Evolutionary conservation across 1,139 yeast genomes (phyloP).

Genomic region (Lodderomyces parapsilosis): DNA sequence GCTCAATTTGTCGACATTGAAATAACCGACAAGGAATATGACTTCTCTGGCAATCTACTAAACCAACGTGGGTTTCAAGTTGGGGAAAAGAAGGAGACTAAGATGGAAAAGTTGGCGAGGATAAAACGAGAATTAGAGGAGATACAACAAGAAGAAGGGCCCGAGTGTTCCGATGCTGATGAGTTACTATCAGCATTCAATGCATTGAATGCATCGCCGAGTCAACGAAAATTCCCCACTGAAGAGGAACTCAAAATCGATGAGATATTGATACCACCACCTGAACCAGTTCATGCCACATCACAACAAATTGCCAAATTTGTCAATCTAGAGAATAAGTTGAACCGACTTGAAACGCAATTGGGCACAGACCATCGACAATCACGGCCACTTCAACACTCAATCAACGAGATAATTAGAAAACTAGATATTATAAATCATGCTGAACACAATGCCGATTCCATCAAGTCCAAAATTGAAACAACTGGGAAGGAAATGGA

Average conservation of each 20-base stretch:
- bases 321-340: constrained; percentile 21
- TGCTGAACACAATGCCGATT: constrained; percentile 30
- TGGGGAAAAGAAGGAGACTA: constrained; percentile 31
- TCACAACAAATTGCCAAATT: constrained; percentile 6
- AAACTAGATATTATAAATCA: constrained; percentile 38
- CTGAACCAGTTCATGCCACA: neutral
- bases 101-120: constrained; percentile 44
- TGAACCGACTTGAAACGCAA: constrained; percentile 21
- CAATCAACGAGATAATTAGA: constrained; percentile 33
- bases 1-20: neutral
- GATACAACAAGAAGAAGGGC: constrained; percentile 1
- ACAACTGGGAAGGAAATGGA: constrained; percentile 18
- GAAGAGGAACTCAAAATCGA: neutral
- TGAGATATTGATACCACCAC: neutral
- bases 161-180: neutral
- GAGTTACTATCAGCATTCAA: neutral
- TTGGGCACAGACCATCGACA: constrained; percentile 20
- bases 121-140: constrained; percentile 47
- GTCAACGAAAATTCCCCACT: neutral
- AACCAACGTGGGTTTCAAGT: constrained; percentile 29
- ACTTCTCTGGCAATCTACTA: constrained; percentile 39
- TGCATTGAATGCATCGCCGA: neutral
- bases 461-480: constrained; percentile 19
- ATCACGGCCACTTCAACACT: constrained; percentile 21
- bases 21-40: constrained; percentile 18